Evolutionary conservation across 2,329 filamentous ascomycete species (phyloP).

Genomic region (Sclerotinia minor): DNA sequence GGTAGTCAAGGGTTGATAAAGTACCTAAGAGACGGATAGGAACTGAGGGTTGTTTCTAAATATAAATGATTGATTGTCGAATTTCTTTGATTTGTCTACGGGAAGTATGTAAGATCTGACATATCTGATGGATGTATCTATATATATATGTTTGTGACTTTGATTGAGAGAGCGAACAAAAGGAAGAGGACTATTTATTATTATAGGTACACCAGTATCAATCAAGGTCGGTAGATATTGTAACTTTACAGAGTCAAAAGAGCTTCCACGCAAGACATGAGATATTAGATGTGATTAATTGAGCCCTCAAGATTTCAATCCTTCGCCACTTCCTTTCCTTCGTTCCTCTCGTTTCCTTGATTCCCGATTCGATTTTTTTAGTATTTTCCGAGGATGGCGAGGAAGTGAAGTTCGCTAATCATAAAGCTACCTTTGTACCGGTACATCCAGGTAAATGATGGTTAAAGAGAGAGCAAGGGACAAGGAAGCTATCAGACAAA

Average conservation of each 20-base stretch:
- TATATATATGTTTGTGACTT: neutral
- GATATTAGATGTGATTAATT: neutral
- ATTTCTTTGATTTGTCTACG: neutral
- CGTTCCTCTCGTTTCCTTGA: neutral
- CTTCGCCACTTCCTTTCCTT: too few relatives aligned
- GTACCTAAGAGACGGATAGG: too few relatives aligned
- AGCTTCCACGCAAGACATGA: too few relatives aligned
- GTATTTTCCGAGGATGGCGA: neutral
- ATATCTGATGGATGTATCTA: too few relatives aligned
- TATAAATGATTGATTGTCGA: neutral
- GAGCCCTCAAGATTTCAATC: neutral
- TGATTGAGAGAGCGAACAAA: neutral
- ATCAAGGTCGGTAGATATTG: too few relatives aligned
- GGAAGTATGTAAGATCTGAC: neutral
- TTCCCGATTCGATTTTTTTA: neutral
- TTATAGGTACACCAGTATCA: too few relatives aligned
- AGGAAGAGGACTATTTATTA: too few relatives aligned
- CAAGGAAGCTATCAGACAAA: neutral
- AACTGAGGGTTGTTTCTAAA: neutral
- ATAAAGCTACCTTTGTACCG: neutral
- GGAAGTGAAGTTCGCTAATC: neutral
- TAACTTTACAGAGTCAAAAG: too few relatives aligned
- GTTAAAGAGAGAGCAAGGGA: neutral
- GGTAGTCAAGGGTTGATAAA: constrained; percentile 5
- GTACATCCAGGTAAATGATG: neutral